Evolutionary conservation across 441 rosid genomes (phyloP).

Genomic region (Gossypium schwendimanii): DNA sequence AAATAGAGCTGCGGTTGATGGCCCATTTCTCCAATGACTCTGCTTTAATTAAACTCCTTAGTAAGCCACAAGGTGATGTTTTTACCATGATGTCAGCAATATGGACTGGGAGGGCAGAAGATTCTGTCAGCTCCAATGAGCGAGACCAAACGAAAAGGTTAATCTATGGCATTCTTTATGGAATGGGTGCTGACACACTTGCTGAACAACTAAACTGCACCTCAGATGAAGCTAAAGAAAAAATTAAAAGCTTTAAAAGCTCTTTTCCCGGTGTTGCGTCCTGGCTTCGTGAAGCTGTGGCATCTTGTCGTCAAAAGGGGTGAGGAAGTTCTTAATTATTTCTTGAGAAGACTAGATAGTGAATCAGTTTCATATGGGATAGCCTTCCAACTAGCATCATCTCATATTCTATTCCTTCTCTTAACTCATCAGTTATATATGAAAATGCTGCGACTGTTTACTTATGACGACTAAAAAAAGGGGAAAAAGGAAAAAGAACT

Average conservation of each 20-base stretch:
- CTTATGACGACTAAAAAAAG: neutral
- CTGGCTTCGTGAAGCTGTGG: constrained; percentile 72
- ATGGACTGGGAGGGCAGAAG: constrained; percentile 78
- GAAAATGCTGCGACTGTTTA: neutral
- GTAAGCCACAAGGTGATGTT: constrained; percentile 75
- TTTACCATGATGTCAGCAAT: constrained; percentile 82
- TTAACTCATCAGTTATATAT: neutral
- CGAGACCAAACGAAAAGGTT: constrained; percentile 90
- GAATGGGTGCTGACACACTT: constrained; percentile 92
- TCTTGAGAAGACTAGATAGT: neutral
- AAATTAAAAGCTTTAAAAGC: constrained; percentile 74
- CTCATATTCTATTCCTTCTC: constrained; percentile 2
- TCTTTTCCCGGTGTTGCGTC: constrained; percentile 78
- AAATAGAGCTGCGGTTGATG: constrained; percentile 90
- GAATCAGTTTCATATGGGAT: neutral
- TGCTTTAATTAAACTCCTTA: constrained; percentile 66
- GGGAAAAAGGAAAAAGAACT: neutral
- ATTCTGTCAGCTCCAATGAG: constrained; percentile 50
- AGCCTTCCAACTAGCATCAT: neutral
- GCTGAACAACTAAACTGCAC: constrained; percentile 83
- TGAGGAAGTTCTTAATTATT: constrained; percentile 23
- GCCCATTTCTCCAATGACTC: constrained; percentile 91
- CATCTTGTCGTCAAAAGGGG: constrained; percentile 78
- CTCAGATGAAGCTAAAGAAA: constrained; percentile 74
- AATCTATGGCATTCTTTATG: constrained; percentile 94